A percentile compares a stretch with the other conserved stretches of the same genome.
Conservation (phyloP, 805 yeast species). For the Yarrowia divulgata region DNA sequence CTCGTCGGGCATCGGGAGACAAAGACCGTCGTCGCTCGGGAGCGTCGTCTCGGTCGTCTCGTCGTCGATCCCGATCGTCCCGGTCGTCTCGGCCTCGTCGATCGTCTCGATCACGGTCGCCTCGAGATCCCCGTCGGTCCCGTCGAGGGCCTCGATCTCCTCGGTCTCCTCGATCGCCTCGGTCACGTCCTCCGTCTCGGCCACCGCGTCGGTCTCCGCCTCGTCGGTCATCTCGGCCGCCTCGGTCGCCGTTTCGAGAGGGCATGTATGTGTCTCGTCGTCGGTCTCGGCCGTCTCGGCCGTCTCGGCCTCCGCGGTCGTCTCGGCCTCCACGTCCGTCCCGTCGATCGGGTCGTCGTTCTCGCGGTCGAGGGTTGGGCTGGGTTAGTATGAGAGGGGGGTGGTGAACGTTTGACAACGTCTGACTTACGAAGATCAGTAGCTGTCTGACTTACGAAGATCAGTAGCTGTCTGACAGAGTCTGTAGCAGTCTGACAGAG, state of each 20-base stretch:
- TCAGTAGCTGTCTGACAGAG: too few relatives aligned
- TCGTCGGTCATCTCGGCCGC: conserved; percentile 42
- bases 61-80: conserved; percentile 41
- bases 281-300: conserved; percentile 55
- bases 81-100: conserved; percentile 48
- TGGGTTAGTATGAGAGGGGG: conserved; percentile 47
- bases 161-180: conserved; percentile 5
- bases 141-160: conserved; percentile 26
- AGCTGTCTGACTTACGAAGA: too few relatives aligned
- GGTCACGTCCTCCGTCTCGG: conserved; percentile 12
- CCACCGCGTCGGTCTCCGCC: conserved; percentile 21
- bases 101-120: conserved; percentile 55
- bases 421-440: too few relatives aligned
- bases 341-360: conserved; percentile 57
- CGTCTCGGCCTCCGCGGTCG: conserved; percentile 48
- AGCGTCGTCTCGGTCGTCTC: conserved; percentile 20
- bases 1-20: conserved; percentile 40
- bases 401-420: too few relatives aligned
- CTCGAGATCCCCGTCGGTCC: conserved; percentile 41
- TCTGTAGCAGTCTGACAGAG: too few relatives aligned
- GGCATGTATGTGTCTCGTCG: conserved; percentile 59
- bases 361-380: conserved; percentile 51
- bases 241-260: conserved; percentile 55
- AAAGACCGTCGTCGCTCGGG: conserved; percentile 43
- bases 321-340: conserved; percentile 44